phyloP scores from a whole-genome alignment of 768 basidiomycete genomes.

The Tephrocybe rancida region DNA sequence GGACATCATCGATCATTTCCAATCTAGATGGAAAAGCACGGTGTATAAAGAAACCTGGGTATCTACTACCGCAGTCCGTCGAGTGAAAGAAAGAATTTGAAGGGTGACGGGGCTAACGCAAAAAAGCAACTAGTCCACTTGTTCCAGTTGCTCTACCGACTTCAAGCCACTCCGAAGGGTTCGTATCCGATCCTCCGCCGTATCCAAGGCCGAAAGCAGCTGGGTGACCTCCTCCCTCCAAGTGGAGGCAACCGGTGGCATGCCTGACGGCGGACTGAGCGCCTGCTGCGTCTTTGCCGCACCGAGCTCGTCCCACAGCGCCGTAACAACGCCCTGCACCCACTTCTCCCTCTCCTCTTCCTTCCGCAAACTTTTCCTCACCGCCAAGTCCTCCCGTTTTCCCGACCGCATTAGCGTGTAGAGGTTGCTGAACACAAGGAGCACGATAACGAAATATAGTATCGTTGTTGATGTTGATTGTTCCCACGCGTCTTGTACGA shows the following conservation, averaged over 20 bases:
- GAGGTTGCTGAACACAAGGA: slow-evolving; percentile 77
- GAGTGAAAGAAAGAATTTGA: slow-evolving; percentile 1
- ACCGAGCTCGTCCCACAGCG: slow-evolving; percentile 73
- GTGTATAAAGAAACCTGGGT: neutral
- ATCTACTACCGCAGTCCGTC: neutral
- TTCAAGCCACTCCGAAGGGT: slow-evolving; percentile 45
- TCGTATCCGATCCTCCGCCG: slow-evolving; percentile 57
- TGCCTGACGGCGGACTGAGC: slow-evolving; percentile 3
- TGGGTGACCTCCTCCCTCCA: slow-evolving; percentile 51
- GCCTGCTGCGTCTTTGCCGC: slow-evolving; percentile 35
- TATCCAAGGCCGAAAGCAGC: slow-evolving; percentile 53
- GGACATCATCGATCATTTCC: neutral
- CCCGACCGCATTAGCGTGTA: slow-evolving; percentile 58
- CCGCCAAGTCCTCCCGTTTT: slow-evolving; percentile 38
- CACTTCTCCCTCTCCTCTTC: slow-evolving; percentile 73
- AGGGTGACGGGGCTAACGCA: neutral
- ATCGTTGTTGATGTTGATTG: slow-evolving; percentile 73
- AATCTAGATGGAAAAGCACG: neutral
- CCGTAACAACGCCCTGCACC: slow-evolving; percentile 71
- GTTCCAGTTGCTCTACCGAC: slow-evolving; percentile 11
- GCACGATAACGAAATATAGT: slow-evolving; percentile 70
- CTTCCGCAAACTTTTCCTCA: slow-evolving; percentile 53
- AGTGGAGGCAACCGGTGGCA: slow-evolving; percentile 12
- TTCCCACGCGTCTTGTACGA: slow-evolving; percentile 80
- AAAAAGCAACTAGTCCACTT: slow-evolving; percentile 5